phyloP scores from a whole-genome alignment of 1,284 basidiomycete species.

The Malassezia nana region DNA sequence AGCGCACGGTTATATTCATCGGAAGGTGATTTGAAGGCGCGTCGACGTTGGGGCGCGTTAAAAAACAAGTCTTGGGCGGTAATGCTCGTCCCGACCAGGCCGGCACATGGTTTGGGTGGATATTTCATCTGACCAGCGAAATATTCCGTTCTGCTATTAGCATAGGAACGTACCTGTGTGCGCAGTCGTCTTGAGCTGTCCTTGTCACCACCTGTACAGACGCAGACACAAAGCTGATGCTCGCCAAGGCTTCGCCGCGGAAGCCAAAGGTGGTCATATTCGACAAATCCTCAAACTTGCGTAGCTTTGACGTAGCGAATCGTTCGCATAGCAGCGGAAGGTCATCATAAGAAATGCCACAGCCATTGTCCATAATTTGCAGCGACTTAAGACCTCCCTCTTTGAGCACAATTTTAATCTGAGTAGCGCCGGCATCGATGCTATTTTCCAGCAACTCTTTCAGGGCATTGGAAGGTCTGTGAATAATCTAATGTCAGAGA shows the following conservation, averaged over 20 bases:
- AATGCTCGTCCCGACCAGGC: conserved; percentile 86
- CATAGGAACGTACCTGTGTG: conserved; percentile 25
- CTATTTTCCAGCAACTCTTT: conserved; percentile 95
- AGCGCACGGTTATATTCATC: conserved; percentile 89
- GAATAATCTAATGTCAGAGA: conserved; percentile 59
- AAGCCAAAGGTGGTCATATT: conserved; percentile 89
- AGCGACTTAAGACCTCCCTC: conserved; percentile 91
- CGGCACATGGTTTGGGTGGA: conserved; percentile 72
- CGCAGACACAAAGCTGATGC: conserved; percentile 79
- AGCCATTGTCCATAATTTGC: conserved; percentile 94
- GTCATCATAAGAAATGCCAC: conserved; percentile 67
- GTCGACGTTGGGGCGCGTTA: conserved; percentile 78
- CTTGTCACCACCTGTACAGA: conserved; percentile 82
- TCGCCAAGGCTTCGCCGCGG: conserved; percentile 90
- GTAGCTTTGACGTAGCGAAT: conserved; percentile 90
- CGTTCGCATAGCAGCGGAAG: conserved; percentile 83
- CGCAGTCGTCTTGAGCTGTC: conserved; percentile 29
- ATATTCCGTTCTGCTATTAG: conserved; percentile 27
- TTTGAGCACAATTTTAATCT: conserved; percentile 77
- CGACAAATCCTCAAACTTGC: conserved; percentile 73
- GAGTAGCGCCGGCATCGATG: conserved; percentile 80
- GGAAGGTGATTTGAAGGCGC: conserved; percentile 70
- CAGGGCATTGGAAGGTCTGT: conserved; percentile 84
- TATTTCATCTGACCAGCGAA: conserved; percentile 24
- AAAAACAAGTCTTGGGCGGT: conserved; percentile 93